A percentile compares a stretch with the other conserved stretches of the same genome.
Conservation (phyloP, 208 protist genomes). For the Leishmania major region DNA sequence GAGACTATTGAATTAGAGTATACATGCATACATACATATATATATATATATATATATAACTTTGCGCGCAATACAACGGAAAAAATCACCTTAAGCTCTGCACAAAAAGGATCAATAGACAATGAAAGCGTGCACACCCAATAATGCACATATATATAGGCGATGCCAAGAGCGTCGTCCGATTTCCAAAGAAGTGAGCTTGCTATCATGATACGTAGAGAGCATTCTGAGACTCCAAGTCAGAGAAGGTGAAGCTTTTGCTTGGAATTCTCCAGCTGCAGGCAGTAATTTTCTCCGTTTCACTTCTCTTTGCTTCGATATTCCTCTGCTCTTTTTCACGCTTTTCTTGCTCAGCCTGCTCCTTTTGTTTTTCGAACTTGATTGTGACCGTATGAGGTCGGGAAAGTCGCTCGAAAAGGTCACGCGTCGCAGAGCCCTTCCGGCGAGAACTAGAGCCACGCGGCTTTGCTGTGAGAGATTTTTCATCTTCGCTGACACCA, state of each 20-base stretch:
- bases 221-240: slow-evolving; percentile 59
- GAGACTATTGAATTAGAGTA: neutral
- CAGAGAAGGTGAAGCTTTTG: slow-evolving; percentile 46
- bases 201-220: slow-evolving; percentile 11
- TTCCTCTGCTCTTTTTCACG: slow-evolving; percentile 29
- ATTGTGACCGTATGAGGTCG: slow-evolving; percentile 36
- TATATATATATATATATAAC: neutral
- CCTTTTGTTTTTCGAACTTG: slow-evolving; percentile 44
- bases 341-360: slow-evolving; percentile 30
- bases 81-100: neutral
- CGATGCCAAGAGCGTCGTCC: neutral
- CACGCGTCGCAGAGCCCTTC: slow-evolving; percentile 26
- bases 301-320: slow-evolving; percentile 20
- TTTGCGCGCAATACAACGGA: too few relatives aligned
- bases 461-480: slow-evolving; percentile 5
- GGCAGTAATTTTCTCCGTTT: slow-evolving; percentile 35
- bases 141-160: neutral
- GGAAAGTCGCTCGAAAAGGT: slow-evolving; percentile 63
- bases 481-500: slow-evolving; percentile 2
- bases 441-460: neutral
- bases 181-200: neutral
- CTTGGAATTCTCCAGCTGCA: slow-evolving; percentile 50
- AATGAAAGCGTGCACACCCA: neutral
- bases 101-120: neutral
- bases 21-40: neutral